Evolutionary conservation across 2,329 filamentous ascomycete species (phyloP), one percentile per base, ranked within the genome.

Genomic region (Fusarium annulatum): DNA sequence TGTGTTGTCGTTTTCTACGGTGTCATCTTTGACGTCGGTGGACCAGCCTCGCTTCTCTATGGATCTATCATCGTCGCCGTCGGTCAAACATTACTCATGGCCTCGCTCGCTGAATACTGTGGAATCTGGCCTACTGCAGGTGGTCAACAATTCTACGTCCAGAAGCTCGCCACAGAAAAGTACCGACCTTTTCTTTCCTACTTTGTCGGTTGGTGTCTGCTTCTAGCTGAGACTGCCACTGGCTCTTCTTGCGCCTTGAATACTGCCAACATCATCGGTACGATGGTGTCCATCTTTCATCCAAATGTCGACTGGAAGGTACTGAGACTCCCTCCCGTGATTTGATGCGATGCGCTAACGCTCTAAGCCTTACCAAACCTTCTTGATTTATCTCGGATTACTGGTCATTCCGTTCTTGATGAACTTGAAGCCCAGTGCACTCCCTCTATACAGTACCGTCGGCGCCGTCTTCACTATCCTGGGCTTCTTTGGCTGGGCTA

Each of bases 21-120:
- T 8, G 61, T 52, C 9, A 64, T 71, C 1, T 71, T 71, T 5
- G 65, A 69, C 19, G 49, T 71, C 3, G 65, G 68, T 5, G 68
- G 68, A 2, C 68, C 68, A 16, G 49, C 55, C 6, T 48, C 42
- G 0, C 61, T 71, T 16, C 51, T 71, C 3, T 71, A 71, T 14
- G 61, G 59, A 3, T 64, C 68, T 6, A 69, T 71, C 21, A 69
- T 71, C 34, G 68, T 71, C 6, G 52, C 60, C 14, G 56, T 69
- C 3, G 68, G 68, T 9, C 68, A 71, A 10, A 65, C 59, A 0
- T 9, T 71, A 0, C 38, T 65, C 3, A 71, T 71, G 68, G 55
- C 60, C 19, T 71, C 68, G 2, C 60, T 71, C 11, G 68, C 68
- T 21, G 68, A 71, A 12, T 58, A 64, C 12, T 71, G 68, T 19